These are phyloP conservation scores for Fusarium vanettenii DNA, from an alignment of 2,329 filamentous ascomycete species.

Conservation along the genomic window DNA sequence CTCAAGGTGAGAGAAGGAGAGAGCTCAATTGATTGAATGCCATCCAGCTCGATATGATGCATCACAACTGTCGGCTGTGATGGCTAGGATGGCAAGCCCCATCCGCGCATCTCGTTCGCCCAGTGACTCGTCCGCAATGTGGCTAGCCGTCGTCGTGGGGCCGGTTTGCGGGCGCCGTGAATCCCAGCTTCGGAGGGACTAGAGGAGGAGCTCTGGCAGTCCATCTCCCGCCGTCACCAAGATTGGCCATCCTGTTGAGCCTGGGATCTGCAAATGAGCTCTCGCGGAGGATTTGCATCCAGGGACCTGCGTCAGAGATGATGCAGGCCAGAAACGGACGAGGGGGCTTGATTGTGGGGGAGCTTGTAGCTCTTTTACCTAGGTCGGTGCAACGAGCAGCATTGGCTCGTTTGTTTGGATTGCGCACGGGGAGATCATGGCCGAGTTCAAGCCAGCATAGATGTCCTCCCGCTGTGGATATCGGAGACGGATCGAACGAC, in stretches of 20 bases:
- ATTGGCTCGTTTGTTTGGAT: conserved; percentile 22
- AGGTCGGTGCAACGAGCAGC: conserved; percentile 18
- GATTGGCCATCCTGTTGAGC: conserved; percentile 19
- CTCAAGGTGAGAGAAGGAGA: neutral
- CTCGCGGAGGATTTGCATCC: conserved; percentile 33
- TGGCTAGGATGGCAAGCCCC: conserved; percentile 5
- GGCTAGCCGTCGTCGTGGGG: conserved; percentile 37
- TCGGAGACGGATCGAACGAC: conserved; percentile 3
- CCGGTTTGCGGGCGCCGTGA: conserved; percentile 6
- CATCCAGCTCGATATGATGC: conserved; percentile 1
- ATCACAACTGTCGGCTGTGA: conserved; percentile 5
- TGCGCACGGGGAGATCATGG: conserved; percentile 14
- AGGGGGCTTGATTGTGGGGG: conserved; percentile 22
- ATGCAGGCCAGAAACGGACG: conserved; percentile 21
- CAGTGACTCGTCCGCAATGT: conserved; percentile 35
- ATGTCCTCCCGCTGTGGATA: conserved; percentile 25
- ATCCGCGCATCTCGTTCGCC: conserved; percentile 14
- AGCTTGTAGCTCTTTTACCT: conserved; percentile 15
- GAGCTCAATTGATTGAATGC: neutral
- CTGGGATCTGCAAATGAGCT: conserved; percentile 32
- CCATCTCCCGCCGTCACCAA: conserved; percentile 7
- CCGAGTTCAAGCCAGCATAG: neutral
- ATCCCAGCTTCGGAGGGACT: conserved; percentile 6
- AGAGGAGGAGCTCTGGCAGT: conserved; percentile 21
- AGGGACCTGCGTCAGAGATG: conserved; percentile 40